A percentile compares a stretch with the other conserved stretches of the same genome.
These are phyloP conservation scores for Gentiana straminea DNA, from an alignment of 257 asterid genomes.

Conservation along the genomic window DNA sequence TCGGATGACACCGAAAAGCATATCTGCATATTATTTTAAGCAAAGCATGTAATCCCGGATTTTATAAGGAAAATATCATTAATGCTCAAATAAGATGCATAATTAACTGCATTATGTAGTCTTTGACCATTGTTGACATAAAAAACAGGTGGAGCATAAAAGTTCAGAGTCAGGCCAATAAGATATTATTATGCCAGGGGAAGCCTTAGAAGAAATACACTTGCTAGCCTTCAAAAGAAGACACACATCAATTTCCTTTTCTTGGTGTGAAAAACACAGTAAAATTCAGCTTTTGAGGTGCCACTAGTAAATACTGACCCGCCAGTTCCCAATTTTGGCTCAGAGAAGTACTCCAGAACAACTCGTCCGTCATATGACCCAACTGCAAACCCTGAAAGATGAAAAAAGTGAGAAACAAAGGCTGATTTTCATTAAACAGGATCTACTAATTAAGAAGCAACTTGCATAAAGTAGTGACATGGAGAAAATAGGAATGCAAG, in stretches of 20 bases:
- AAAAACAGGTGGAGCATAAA: background rate
- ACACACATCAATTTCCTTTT: background rate
- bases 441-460: too few relatives aligned
- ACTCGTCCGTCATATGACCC: constrained; percentile 89
- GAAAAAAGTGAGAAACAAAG: background rate
- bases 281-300: background rate
- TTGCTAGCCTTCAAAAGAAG: background rate
- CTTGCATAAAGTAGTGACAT: too few relatives aligned
- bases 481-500: too few relatives aligned
- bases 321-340: constrained; percentile 27
- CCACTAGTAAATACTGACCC: constrained; percentile 47
- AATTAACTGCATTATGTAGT: background rate
- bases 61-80: background rate
- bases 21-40: constrained; percentile 40
- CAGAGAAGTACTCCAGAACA: constrained; percentile 42
- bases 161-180: too few relatives aligned
- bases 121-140: background rate
- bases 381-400: constrained; percentile 56
- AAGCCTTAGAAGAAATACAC: background rate
- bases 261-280: background rate
- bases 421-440: too few relatives aligned
- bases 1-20: constrained; percentile 78
- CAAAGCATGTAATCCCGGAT: background rate
- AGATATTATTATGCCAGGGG: too few relatives aligned
- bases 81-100: too few relatives aligned